Evolutionary conservation across 1,284 basidiomycete genomes (phyloP), one percentile per base, ranked within the genome.

Genomic region (Pyrrhoderma lamaoense): DNA sequence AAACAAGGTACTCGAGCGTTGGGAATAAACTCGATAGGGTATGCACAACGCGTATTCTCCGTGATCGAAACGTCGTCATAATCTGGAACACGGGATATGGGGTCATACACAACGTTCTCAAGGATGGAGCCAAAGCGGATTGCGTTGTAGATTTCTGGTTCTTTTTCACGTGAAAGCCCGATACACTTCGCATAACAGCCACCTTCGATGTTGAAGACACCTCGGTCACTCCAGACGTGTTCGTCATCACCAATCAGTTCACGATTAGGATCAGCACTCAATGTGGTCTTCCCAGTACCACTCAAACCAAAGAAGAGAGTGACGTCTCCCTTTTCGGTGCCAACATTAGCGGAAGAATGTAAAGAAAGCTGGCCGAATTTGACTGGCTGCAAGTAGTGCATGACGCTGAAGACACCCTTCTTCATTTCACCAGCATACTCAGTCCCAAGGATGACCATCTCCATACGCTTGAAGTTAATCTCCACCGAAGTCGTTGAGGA

Each of bases 401-500:
- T 99, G 64, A 99, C 94, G 49, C 90, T 93, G 78, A 99, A 99
- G 68, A 99, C 91, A 70, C 96, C 96, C 84, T 99, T 99, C 79
- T 99, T 99, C 96, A 99, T 99, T 77, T 99, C 96, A 58, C 96
- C 96, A 48, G 96, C 96, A 70, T 99, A 99, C 70, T 99, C 95
- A 52, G 96, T 98, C 57, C 96, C 95, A 63, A 99, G 90, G 66
- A 99, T 99, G 66, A 99, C 94, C 95, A 99, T 99, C 74, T 99
- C 96, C 89, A 94, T 97, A 53, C 96, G 91, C 80, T 97, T 97
- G 74, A 99, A 99, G 84, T 99, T 99, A 77, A 99, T 92, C 75
- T 98, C 96, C 52, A 99, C 95, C 18, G 94, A 97, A 23, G 95
- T 99, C 42, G 94, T 90, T 34, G 93, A 97, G 57, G 93, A 96